Evolutionary conservation across 2,329 filamentous ascomycete species (phyloP).

Genomic region (Arthrobotrys musiformis): DNA sequence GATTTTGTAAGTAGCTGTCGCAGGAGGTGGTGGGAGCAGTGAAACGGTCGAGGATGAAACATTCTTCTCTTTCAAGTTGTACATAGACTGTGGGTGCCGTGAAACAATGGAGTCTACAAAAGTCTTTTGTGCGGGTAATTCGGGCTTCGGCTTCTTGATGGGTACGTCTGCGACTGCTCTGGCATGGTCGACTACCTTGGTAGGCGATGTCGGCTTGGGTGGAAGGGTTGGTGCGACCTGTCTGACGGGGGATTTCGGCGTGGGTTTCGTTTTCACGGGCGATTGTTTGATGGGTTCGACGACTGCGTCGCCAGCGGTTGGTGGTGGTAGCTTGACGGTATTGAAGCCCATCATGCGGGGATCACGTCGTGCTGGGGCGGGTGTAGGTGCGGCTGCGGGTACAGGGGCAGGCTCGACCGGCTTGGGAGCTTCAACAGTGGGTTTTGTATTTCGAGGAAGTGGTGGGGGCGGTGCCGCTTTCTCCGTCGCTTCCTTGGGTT

Average conservation of each 20-base stretch:
- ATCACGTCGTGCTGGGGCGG: conserved; percentile 19
- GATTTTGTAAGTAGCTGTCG: conserved; percentile 2
- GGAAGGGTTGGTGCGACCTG: conserved; percentile 7
- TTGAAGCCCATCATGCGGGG: conserved; percentile 40
- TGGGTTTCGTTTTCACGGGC: neutral
- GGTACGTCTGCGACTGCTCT: conserved; percentile 6
- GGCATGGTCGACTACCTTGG: neutral
- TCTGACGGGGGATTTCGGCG: conserved; percentile 18
- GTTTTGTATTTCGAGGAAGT: conserved; percentile 23
- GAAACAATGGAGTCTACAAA: conserved; percentile 42
- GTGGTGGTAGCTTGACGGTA: conserved; percentile 43
- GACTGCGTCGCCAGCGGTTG: neutral
- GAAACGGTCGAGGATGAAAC: conserved; percentile 23
- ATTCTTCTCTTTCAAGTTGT: conserved; percentile 27
- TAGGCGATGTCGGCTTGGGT: conserved; percentile 5
- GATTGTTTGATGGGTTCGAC: conserved; percentile 34
- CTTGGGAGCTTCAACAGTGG: neutral
- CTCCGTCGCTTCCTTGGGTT: conserved; percentile 4
- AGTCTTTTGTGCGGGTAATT: conserved; percentile 24
- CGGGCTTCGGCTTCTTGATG: conserved; percentile 20
- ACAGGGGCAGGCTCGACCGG: neutral
- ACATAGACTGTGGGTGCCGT: conserved; percentile 33
- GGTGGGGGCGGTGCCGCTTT: conserved; percentile 34
- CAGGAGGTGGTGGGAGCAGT: neutral
- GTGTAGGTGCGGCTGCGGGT: no score